Evolutionary conservation across 2,329 filamentous ascomycete genomes (phyloP).

Genomic region (Pseudogymnoascus sp.): DNA sequence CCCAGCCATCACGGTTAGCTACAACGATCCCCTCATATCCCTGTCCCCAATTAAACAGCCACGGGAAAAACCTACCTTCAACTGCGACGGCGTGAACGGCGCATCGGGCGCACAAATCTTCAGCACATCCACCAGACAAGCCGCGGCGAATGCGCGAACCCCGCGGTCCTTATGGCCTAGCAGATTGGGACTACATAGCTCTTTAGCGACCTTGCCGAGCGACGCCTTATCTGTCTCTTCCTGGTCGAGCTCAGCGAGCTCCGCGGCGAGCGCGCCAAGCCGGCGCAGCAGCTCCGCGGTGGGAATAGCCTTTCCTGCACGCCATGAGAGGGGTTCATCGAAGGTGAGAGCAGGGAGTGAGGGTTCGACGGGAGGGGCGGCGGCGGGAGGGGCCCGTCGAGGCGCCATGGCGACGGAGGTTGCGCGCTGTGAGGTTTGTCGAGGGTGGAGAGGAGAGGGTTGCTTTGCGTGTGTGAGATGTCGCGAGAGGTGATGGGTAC

Average conservation of each 20-base stretch:
- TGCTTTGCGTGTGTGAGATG: background rate
- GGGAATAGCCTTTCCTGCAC: slow-evolving; percentile 79
- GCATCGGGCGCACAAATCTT: slow-evolving; percentile 90
- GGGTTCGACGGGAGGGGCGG: slow-evolving; percentile 18
- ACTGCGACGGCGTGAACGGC: slow-evolving; percentile 79
- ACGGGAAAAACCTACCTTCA: slow-evolving; percentile 56
- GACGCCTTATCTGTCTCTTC: slow-evolving; percentile 77
- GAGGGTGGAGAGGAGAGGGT: background rate
- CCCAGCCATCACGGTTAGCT: slow-evolving; percentile 12
- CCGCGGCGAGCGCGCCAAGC: slow-evolving; percentile 70
- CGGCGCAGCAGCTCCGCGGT: slow-evolving; percentile 74
- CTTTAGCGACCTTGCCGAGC: slow-evolving; percentile 73
- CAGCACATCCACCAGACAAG: slow-evolving; percentile 88
- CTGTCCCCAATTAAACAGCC: background rate
- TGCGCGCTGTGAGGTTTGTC: background rate
- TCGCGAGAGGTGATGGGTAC: background rate
- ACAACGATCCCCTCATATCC: slow-evolving; percentile 11
- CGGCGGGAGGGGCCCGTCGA: slow-evolving; percentile 26
- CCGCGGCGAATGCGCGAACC: slow-evolving; percentile 79
- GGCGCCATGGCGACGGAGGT: slow-evolving; percentile 22
- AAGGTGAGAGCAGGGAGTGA: slow-evolving; percentile 55
- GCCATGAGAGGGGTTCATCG: slow-evolving; percentile 81
- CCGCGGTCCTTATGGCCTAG: slow-evolving; percentile 88
- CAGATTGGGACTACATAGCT: slow-evolving; percentile 73
- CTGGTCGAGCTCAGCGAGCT: slow-evolving; percentile 80